Evolutionary conservation across 2,329 filamentous ascomycete genomes (phyloP), one percentile per base, ranked within the genome.

Genomic region (Fusarium aywerte): DNA sequence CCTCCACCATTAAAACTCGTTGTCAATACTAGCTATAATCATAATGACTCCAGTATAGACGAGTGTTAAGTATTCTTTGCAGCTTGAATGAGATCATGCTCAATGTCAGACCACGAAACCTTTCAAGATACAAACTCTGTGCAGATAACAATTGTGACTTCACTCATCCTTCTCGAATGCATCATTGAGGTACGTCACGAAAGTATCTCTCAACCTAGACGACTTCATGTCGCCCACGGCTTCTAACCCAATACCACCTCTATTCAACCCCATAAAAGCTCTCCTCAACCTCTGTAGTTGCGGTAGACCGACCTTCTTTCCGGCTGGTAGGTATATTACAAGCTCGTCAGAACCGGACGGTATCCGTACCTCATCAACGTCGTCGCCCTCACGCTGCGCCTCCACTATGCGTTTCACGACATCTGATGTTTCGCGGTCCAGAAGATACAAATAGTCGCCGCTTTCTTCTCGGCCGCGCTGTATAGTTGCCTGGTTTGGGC

Each of bases 351-450:
- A 70, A 29, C 63, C 76, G 13, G 76, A 74, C 4, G 83, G 77
- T 16, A 91, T 80, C 13, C 58, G 77, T 27, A 92, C 84, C 66
- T 86, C 82, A 23, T 81, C 85, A 7, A 83, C 86, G 64, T 91
- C 71, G 39, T 67, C 89, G 52, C 92, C 89, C 57, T 92, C 89
- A 50, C 86, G 84, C 75, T 91, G 87, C 80, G 87, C 89, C 45
- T 90, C 87, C 57, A 91, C 78, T 35, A 96, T 88, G 56, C 83
- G 83, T 70, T 88, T 87, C 52, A 96, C 85, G 29, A 96, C 86
- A 53, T 90, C 90, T 70, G 93, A 92, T 9, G 92, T 95, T 75
- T 89, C 89, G 66, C 87, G 87, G 77, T 96, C 92, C 23, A 96
- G 83, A 61, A 92, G 85, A 76, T 96, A 93, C 51, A 96, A 83